Base-by-base conservation (phyloP, 108 stramenopile species). In the Cyclotella cryptica region DNA sequence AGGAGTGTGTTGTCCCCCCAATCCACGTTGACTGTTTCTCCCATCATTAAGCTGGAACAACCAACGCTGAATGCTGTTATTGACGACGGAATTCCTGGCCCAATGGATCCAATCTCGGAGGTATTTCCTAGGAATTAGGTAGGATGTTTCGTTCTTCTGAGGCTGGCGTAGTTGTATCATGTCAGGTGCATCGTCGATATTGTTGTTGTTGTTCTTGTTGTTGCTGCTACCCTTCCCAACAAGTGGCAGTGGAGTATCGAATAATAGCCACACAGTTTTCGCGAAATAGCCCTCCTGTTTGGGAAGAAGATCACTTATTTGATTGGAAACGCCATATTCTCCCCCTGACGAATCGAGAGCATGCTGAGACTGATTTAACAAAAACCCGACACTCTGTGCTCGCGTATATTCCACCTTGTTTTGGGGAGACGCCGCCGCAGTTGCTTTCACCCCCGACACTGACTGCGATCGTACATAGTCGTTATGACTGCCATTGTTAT, bases 81-180 rank as follows among this genome's bases (percentile, higher is more conserved):
- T 30, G 19, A 71, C 51, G n/a, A 79, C 51, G 21, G 70, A 47
- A 29, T 18, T 39, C 28, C 77, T 30, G 1, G 93, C 90, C 90
- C 93, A 93, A 54, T 71, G 52, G 47, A 88, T 66, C 93, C 93
- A 93, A 66, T 89, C 81, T 64, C 88, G 86, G 18, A 93, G 53
- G 41, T 90, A 93, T 22, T 67, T 64, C 24, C 72, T 58, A 8
- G 89, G 74, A 59, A 93, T 59, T 10, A 93, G 75, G 66, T 81
- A 91, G 15, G 90, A 83, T 51, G 77, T 66, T 28, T 87, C 66
- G 26, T 60, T 45, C 19, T 66, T 44, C 5, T 66, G 29, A n/a
- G 59, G 75, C 45, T 18, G 44, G 11, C 59, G 71, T 14, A 43
- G 41, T 26, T 60, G 59, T 18, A 44, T 22, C 17, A 44, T 28